A percentile compares a stretch with the other conserved stretches of the same genome.
phyloP scores from a whole-genome alignment of 139 green algal genomes.

The Ettlia oleoabundans region DNA sequence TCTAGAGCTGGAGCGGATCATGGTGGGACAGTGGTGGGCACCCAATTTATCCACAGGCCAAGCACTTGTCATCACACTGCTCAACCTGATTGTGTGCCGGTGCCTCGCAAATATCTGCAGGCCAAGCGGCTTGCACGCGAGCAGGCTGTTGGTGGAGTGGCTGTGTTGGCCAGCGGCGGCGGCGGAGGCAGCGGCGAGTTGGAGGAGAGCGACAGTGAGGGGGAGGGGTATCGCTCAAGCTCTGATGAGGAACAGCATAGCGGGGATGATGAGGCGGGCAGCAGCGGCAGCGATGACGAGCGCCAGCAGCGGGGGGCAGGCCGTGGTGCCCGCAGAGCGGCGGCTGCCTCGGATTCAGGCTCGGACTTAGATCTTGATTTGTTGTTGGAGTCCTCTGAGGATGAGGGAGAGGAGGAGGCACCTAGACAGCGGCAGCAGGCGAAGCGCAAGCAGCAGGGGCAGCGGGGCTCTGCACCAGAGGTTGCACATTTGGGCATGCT shows the following conservation, averaged over 20 bases:
- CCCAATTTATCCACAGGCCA: too few species aligned
- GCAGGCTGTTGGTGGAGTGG: constrained; percentile 1
- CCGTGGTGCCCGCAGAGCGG: too few species aligned
- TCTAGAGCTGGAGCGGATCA: too few species aligned
- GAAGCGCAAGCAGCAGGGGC: constrained; percentile 10
- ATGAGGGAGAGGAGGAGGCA: constrained; percentile 9
- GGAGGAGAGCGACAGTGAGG: neutral
- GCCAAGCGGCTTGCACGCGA: constrained; percentile 44
- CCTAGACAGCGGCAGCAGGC: constrained; percentile 26
- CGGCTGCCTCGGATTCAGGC: constrained; percentile 15
- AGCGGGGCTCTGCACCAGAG: constrained; percentile 6
- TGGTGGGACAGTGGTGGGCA: too few species aligned
- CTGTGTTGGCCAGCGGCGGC: neutral
- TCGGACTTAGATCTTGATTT: constrained; percentile 21
- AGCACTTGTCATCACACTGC: too few species aligned
- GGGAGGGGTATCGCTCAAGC: neutral
- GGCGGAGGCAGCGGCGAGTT: neutral
- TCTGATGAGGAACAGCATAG: neutral
- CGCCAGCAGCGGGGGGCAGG: neutral
- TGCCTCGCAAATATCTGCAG: too few species aligned
- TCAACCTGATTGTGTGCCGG: too few species aligned
- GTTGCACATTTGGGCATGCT: constrained; percentile 60
- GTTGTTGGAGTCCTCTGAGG: constrained; percentile 36
- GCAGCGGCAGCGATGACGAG: neutral
- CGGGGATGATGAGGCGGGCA: neutral